Base-by-base conservation (phyloP, 306 rosid genomes). In the Malus sieversii region DNA sequence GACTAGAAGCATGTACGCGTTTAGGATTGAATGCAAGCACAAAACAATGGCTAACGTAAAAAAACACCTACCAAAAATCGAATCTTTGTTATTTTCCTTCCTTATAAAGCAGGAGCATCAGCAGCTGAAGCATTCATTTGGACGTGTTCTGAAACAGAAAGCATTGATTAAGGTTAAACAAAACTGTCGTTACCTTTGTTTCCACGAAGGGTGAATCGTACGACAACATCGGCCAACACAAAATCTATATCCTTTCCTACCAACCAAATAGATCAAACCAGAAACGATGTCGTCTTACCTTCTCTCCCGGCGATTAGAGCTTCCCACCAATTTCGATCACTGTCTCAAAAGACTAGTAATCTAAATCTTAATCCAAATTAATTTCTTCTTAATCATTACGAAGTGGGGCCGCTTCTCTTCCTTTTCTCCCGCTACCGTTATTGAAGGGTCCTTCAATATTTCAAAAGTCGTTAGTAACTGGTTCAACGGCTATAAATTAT, bases 401-500 rank as follows among this genome's bases (percentile, higher is more conserved):
- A 46, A 9, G 83, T 75, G 84, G 84, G 79, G 16, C 70, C 85
- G 82, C 76, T 2, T 58, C 60, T 27, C n/a, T 12, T 55, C 45
- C 76, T 58, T 15, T 73, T 74, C 52, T 67, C 75, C 83, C 73
- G 61, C 82, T 77, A 71, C 45, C 57, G 52, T 60, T 72, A 25
- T 20, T 7, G 4, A 51, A 22, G 55, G 64, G 44, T 25, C 58
- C 29, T 1, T 67, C 5, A 57, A 25, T 38, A 12, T 67, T 76
- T 63, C 61, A 75, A 81, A 72, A 66, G 77, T 85, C 72, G 78
- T 81, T 86, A 58, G 59, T 48, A 45, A 58, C 66, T 38, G 55
- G 61, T 77, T 48, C 80, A 83, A 85, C 86, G 88, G 87, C 77
- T 82, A 78, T 59, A 77, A 61, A 40, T 59, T 51, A 2, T 16